A percentile compares a stretch with the other conserved stretches of the same genome.
Conservation (phyloP, 1,139 yeast genomes). For the Candida sp. region DNA sequence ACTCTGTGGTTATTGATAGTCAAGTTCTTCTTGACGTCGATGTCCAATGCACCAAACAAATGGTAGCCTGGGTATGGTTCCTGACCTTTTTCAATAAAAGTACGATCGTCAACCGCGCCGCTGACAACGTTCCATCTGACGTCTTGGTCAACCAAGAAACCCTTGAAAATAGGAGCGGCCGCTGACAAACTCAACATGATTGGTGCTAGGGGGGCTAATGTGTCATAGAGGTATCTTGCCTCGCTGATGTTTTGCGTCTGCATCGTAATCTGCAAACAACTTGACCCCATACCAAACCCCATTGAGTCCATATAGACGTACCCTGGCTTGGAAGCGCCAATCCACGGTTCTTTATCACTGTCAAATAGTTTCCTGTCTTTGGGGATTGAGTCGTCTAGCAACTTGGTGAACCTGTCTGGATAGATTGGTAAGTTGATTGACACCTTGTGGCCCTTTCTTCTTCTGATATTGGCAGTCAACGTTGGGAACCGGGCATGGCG, state of each 20-base stretch:
- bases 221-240: constrained; percentile 85
- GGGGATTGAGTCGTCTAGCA: constrained; percentile 74
- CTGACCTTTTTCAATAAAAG: constrained; percentile 76
- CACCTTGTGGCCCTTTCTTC: constrained; percentile 89
- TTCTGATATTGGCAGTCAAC: constrained; percentile 89
- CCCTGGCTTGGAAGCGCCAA: constrained; percentile 80
- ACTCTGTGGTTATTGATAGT: constrained; percentile 21
- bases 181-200: constrained; percentile 81
- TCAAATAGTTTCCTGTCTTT: constrained; percentile 58
- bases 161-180: constrained; percentile 93
- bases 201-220: constrained; percentile 88
- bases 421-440: constrained; percentile 88
- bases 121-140: constrained; percentile 97
- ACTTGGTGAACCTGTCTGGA: constrained; percentile 72
- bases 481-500: constrained; percentile 97
- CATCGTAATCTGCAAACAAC: constrained; percentile 93
- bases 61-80: constrained; percentile 54
- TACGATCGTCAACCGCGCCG: constrained; percentile 93
- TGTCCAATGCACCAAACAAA: constrained; percentile 46
- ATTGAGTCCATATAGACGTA: constrained; percentile 96
- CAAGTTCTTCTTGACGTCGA: constrained; percentile 23
- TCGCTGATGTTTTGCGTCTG: constrained; percentile 79
- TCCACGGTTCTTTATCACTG: constrained; percentile 69
- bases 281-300: constrained; percentile 99
- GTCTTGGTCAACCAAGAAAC: constrained; percentile 91